Evolutionary conservation across 1,139 yeast species (phyloP).

Genomic region (Hyphopichia buzzinii): DNA sequence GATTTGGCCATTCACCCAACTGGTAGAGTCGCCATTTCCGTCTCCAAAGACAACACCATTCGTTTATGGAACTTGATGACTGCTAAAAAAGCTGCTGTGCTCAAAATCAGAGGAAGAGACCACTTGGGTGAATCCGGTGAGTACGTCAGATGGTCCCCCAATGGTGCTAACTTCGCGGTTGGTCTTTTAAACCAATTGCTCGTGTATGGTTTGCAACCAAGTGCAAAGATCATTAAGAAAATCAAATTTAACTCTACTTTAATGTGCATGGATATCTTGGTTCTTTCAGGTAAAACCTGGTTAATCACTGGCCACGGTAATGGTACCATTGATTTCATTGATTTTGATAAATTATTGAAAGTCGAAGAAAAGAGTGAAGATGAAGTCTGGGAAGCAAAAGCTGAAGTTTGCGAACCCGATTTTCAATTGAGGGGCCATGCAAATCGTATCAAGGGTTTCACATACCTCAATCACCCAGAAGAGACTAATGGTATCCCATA

Average conservation of each 20-base stretch:
- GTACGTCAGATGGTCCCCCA: conserved; percentile 59
- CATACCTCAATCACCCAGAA: conserved; percentile 45
- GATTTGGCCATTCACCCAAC: conserved; percentile 89
- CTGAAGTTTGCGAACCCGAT: conserved; percentile 40
- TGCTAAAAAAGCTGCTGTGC: conserved; percentile 86
- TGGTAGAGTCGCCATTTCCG: conserved; percentile 90
- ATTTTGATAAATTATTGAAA: conserved; percentile 30
- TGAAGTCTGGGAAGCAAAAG: conserved; percentile 26
- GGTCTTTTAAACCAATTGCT: conserved; percentile 67
- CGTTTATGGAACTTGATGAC: conserved; percentile 97
- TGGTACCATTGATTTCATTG: conserved; percentile 66
- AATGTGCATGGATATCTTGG: conserved; percentile 62
- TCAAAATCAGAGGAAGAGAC: conserved; percentile 69
- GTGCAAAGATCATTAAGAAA: conserved; percentile 57
- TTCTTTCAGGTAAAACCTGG: conserved; percentile 49
- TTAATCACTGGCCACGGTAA: conserved; percentile 67
- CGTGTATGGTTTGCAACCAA: conserved; percentile 57
- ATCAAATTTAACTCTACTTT: conserved; percentile 53
- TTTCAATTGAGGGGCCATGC: conserved; percentile 77
- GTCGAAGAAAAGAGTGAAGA: conserved; percentile 21
- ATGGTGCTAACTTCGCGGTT: conserved; percentile 71
- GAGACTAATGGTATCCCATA: conserved; percentile 41
- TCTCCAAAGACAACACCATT: conserved; percentile 78
- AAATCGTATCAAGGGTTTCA: conserved; percentile 77
- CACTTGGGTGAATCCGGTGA: conserved; percentile 66